A percentile compares a stretch with the other conserved stretches of the same genome.
Conservation (phyloP, 345 rosid species). For the Ceriops tagal region DNA sequence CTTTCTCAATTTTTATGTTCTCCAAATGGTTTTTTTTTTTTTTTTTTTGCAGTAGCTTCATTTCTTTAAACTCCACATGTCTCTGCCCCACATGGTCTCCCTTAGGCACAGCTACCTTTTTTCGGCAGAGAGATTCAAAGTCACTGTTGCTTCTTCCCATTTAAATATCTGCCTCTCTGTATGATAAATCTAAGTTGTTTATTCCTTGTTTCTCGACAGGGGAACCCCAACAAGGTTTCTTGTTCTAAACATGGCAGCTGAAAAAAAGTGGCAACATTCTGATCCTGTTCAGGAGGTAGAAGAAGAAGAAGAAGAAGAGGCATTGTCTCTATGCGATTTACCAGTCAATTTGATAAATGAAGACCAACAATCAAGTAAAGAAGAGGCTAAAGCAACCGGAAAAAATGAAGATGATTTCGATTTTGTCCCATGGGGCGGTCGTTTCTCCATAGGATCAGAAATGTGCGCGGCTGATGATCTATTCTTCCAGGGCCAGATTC, state of each 20-base stretch:
- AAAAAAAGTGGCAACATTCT: conserved; percentile 17
- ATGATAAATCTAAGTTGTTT: conserved; percentile 7
- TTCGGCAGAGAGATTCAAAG: neutral
- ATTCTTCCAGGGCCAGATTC: conserved; percentile 65
- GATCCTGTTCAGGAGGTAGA: neutral
- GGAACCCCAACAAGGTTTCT: neutral
- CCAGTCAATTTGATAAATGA: conserved; percentile 41
- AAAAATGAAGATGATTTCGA: conserved; percentile 47
- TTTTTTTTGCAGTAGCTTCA: conserved; percentile 11
- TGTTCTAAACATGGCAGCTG: conserved; percentile 9
- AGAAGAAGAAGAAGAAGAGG: conserved; percentile 54
- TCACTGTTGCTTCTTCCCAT: conserved; percentile 4
- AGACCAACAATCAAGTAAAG: conserved; percentile 16
- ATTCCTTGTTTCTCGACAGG: conserved; percentile 6
- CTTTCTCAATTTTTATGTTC: conserved; percentile 15
- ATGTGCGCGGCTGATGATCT: conserved; percentile 77
- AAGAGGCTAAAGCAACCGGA: conserved; percentile 21
- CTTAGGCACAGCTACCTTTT: neutral
- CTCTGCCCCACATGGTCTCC: conserved; percentile 21
- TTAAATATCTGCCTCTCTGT: conserved; percentile 21
- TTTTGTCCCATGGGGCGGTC: conserved; percentile 43
- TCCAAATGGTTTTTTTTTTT: neutral
- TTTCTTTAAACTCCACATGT: conserved; percentile 31
- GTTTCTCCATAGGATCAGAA: conserved; percentile 41
- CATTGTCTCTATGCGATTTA: conserved; percentile 64